Base-by-base conservation (phyloP, 495 filamentous ascomycete genomes). In the Penicillium parvum region DNA sequence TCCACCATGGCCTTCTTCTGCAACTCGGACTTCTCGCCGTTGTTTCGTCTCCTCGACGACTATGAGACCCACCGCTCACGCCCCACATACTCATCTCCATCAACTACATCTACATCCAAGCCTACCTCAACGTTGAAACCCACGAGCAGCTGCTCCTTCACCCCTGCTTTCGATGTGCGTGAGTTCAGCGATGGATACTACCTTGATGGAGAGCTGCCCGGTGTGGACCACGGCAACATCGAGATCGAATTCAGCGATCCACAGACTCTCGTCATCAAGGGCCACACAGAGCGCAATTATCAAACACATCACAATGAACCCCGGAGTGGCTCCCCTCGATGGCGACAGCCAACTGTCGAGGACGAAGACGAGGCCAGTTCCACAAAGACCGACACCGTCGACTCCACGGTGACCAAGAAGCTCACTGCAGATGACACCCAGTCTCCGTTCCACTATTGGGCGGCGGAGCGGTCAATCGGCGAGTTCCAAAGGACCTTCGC, bases 151-250 rank as follows among this genome's bases (percentile, higher is more conserved):
- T 54, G 18, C 16, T 65, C 74, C 34, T 90, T 88, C 70, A 60
- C 68, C 7, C 88, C 88, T 1, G 78, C 78, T 47, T 96, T 96
- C 66, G 90, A 96, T 58, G 74, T 95, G 32, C 75, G 76, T 43
- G 89, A 95, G 65, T 63, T 71, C 2, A 69, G 75, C 29, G 57
- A 79, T 10, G 60, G 58, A 51, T 97, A 91, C 64, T 77, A 90
- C 53, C 81, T 97, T 2, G 81, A 92, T 53, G 90, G 89, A 53
- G 91, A 96, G 63, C 76, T 96, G 0, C 88, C 91, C 0, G 91
- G 91, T 27, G 73, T 90, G 33, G 77, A 86, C 35, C 84, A 87
- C 57, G 77, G 84, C 43, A 73, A 94, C 53, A 65, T 96, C 48
- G 68, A 78, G 38, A 85, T 96, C 54, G 88, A 95, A 63, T 95